Percentiles rank a stretch among this genome's conserved stretches.
Evolutionary conservation across 2,329 filamentous ascomycete genomes (phyloP).

Genomic region (Didymella keratinophila): DNA sequence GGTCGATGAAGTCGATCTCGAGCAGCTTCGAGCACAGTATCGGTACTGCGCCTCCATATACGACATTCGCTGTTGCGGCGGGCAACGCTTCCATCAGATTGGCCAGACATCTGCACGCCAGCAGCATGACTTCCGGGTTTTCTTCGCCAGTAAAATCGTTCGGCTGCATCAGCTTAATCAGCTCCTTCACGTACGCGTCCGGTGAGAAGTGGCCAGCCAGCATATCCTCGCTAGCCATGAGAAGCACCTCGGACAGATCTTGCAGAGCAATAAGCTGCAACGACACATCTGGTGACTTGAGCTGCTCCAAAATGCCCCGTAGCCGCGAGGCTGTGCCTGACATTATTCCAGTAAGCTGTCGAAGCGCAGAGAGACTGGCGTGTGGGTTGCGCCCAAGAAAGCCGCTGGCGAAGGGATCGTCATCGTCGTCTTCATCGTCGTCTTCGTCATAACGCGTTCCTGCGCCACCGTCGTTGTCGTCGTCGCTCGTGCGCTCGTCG

Average conservation of each 20-base stretch:
- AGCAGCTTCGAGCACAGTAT: constrained; percentile 93
- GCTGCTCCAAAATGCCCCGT: constrained; percentile 64
- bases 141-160: constrained; percentile 85
- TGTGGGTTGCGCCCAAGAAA: constrained; percentile 71
- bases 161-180: constrained; percentile 90
- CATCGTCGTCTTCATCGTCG: constrained; percentile 60
- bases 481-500: constrained; percentile 55
- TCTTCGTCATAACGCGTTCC: constrained; percentile 59
- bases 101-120: constrained; percentile 93
- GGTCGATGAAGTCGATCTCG: constrained; percentile 95
- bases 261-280: constrained; percentile 91
- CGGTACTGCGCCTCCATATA: constrained; percentile 95
- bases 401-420: constrained; percentile 65
- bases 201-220: constrained; percentile 93
- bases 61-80: constrained; percentile 90
- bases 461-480: constrained; percentile 61
- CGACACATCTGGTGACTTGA: constrained; percentile 84
- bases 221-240: constrained; percentile 97
- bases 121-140: constrained; percentile 95
- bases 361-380: constrained; percentile 73
- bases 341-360: constrained; percentile 88
- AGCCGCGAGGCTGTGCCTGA: constrained; percentile 81
- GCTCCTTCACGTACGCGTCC: constrained; percentile 93
- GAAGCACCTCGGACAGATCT: constrained; percentile 88
- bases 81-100: constrained; percentile 98